Evolutionary conservation across 495 filamentous ascomycete species (phyloP).

Genomic region (Penicillium salamii): DNA sequence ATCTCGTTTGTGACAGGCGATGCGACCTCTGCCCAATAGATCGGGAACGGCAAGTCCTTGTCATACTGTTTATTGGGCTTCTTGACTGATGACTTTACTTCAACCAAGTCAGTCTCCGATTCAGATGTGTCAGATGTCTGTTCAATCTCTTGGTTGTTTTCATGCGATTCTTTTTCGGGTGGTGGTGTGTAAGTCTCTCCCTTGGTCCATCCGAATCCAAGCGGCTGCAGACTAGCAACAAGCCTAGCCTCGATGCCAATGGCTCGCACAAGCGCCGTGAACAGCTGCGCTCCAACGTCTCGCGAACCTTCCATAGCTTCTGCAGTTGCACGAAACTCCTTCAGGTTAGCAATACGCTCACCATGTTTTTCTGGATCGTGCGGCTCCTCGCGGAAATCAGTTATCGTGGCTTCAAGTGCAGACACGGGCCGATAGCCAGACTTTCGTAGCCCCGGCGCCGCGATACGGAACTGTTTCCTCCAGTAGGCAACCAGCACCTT

Average conservation of each 20-base stretch:
- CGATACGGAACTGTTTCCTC: constrained; percentile 79
- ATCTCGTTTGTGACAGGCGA: constrained; percentile 76
- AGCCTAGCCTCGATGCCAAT: constrained; percentile 77
- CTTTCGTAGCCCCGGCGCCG: constrained; percentile 80
- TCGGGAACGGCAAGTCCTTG: constrained; percentile 72
- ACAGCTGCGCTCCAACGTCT: constrained; percentile 86
- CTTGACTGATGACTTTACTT: constrained; percentile 1
- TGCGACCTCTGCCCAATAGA: constrained; percentile 90
- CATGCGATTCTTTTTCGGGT: constrained; percentile 44
- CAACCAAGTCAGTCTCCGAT: constrained; percentile 5
- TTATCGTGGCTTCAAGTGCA: constrained; percentile 62
- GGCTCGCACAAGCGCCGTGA: constrained; percentile 82
- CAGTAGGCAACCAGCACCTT: constrained; percentile 77
- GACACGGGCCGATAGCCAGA: constrained; percentile 76
- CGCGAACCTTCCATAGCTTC: constrained; percentile 75
- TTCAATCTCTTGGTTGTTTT: constrained; percentile 12
- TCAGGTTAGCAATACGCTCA: constrained; percentile 63
- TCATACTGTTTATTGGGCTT: constrained; percentile 44
- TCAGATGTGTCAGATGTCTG: constrained; percentile 15
- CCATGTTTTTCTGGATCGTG: constrained; percentile 65
- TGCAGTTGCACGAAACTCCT: constrained; percentile 67
- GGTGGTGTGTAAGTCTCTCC: constrained; percentile 53
- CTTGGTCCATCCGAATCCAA: constrained; percentile 91
- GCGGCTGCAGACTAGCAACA: constrained; percentile 79
- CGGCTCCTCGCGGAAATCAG: constrained; percentile 57